phyloP scores from a whole-genome alignment of 306 rosid species.

The Dryas alaskensis region DNA sequence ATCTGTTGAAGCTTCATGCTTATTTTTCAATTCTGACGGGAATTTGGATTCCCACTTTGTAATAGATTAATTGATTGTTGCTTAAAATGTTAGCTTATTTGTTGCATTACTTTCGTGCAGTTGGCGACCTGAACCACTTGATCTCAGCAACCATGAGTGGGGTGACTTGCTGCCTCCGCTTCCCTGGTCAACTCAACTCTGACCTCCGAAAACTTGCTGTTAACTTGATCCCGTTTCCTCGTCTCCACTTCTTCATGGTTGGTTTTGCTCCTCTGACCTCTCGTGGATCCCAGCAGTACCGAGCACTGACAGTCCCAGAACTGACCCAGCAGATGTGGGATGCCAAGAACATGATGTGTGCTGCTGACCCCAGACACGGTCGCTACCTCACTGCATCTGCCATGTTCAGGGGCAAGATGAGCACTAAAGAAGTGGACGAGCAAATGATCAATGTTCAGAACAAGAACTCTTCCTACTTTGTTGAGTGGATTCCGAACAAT shows the following conservation, averaged over 20 bases:
- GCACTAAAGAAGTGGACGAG: constrained; percentile 15
- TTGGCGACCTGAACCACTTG: constrained; percentile 28
- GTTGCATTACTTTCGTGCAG: constrained; percentile 10
- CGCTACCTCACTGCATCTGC: constrained; percentile 11
- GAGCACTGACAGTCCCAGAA: constrained; percentile 26
- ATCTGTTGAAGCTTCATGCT: no score
- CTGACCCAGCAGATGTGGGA: constrained; percentile 28
- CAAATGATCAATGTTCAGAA: constrained; percentile 30
- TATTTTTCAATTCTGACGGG: no score
- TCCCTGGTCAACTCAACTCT: constrained; percentile 29
- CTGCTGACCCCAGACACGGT: constrained; percentile 12
- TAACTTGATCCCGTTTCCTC: constrained; percentile 27
- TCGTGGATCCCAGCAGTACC: constrained; percentile 25
- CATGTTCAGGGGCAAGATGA: no score
- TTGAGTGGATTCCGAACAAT: constrained; percentile 30
- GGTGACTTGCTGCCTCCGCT: constrained; percentile 31
- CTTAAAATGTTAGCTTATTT: background rate
- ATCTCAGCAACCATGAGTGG: constrained; percentile 30
- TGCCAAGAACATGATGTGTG: constrained; percentile 15
- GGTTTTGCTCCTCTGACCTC: constrained; percentile 26
- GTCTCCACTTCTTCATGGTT: constrained; percentile 30
- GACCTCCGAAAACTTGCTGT: constrained; percentile 29
- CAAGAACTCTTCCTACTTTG: constrained; percentile 30
- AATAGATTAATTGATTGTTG: background rate
- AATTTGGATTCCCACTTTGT: no score